phyloP scores from a whole-genome alignment of 257 asterid genomes.

The Salvia rosmarinus region DNA sequence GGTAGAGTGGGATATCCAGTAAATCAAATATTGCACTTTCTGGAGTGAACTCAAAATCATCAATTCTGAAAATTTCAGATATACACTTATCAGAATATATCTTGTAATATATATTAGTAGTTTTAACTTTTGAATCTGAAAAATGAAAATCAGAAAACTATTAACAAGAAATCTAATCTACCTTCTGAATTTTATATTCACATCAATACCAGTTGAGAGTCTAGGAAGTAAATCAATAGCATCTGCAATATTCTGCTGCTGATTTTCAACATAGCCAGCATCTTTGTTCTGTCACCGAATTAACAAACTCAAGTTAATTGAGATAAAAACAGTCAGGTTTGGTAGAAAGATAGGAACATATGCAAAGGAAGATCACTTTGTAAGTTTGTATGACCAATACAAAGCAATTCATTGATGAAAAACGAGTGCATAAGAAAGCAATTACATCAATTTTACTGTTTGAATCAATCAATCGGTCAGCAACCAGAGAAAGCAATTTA shows the following conservation, averaged over 20 bases:
- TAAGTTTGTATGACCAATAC: not conserved
- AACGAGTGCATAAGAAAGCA: constrained; percentile 25
- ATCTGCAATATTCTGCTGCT: constrained; percentile 84
- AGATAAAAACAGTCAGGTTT: constrained; percentile 22
- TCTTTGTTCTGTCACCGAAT: constrained; percentile 64
- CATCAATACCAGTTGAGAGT: constrained; percentile 93
- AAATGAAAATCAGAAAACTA: constrained; percentile 20
- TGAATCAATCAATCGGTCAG: constrained; percentile 79
- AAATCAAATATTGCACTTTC: constrained; percentile 98
- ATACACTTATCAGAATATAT: constrained; percentile 30
- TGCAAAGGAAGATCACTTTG: not conserved
- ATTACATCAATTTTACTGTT: constrained; percentile 65
- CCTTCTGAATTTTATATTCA: constrained; percentile 85
- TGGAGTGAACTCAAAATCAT: constrained; percentile 93
- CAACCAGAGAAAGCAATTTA: constrained; percentile 82
- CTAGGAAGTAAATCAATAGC: constrained; percentile 96
- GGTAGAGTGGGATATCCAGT: constrained; percentile 95
- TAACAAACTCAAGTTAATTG: constrained; percentile 32
- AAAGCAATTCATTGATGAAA: not conserved
- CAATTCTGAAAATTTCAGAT: constrained; percentile 60
- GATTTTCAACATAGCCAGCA: constrained; percentile 73
- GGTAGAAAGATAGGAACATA: constrained; percentile 7
- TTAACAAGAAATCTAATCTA: constrained; percentile 26
- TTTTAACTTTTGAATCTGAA: constrained; percentile 11
- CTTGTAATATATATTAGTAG: not conserved